These are phyloP conservation scores for Apophysomyces sp. DNA, from an alignment of 371 early-diverging fungal genomes.

Conservation along the genomic window DNA sequence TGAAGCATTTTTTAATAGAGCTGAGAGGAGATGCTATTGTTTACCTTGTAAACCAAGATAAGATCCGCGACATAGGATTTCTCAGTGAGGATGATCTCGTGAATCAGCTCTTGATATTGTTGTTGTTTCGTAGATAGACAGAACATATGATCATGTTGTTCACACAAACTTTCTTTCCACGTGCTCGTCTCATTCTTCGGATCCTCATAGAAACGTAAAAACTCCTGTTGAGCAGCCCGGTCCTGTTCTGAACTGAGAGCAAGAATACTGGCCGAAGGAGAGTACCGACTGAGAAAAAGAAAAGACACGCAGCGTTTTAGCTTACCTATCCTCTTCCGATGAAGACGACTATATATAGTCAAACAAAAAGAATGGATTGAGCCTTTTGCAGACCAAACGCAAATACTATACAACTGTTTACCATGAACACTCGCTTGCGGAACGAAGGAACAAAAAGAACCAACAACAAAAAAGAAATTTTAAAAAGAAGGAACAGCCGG, in stretches of 20 bases:
- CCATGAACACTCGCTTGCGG: no score
- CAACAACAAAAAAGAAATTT: not conserved
- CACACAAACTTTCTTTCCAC: not conserved
- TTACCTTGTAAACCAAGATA: constrained; percentile 55
- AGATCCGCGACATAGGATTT: constrained; percentile 62
- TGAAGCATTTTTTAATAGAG: no score
- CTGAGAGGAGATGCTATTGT: no score
- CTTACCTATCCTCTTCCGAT: no score
- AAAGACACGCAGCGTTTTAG: no score
- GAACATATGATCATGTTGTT: not conserved
- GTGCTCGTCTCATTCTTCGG: not conserved
- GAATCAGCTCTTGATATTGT: constrained; percentile 64
- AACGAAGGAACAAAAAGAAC: not conserved
- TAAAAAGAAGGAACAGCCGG: not conserved
- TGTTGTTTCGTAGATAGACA: constrained; percentile 19
- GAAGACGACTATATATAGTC: no score
- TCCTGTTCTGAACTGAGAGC: not conserved
- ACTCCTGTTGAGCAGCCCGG: not conserved
- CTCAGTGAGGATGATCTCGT: constrained; percentile 64
- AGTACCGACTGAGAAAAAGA: not conserved
- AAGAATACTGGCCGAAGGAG: not conserved
- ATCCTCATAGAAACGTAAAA: not conserved
- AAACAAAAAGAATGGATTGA: no score
- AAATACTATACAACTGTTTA: no score
- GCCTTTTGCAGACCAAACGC: no score